Evolutionary conservation across 2,329 filamentous ascomycete species (phyloP), one percentile per base, ranked within the genome.

Genomic region (Xylogone sp.): DNA sequence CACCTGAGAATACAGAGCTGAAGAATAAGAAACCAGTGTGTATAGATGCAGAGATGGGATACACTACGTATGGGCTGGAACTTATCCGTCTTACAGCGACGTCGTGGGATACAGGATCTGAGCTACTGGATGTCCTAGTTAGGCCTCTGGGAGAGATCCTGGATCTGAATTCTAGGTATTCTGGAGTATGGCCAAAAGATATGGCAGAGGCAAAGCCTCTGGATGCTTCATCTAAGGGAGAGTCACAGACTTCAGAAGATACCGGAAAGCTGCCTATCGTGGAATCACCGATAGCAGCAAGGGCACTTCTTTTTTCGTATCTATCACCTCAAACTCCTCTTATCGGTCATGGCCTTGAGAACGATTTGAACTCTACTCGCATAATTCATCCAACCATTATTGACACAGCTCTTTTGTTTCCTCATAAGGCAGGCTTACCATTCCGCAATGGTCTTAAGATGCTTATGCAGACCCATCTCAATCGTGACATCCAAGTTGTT

Each of bases 1-100:
- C 94, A 0, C 92, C 92, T 0, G 70, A 76, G 12, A 91, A 90
- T 58, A 67, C 73, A 1, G 61, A 70, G 2, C 75, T 73, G 1
- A 71, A 75, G 0, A 62, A 68, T 1, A 72, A 78, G 48, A 80
- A 81, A 31, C 89, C 87, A 2, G 83, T 97, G 10, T 87, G 84
- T 57, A 93, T 99, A 62, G 94, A 99, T 67, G 97, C 94, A 63
- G 94, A 99, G 66, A 99, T 99, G 94, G 90, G 89, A 3, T 97
- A 96, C 65, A 99, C 95, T 0, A 88, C 89, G 1, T 70, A 87
- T 46, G 94, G 95, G 0, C 74, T 97, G 57, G 94, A 99, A 68
- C 78, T 99, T 18, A 86, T 97, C 51, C 89, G 94, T 8, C 70
- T 99, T 2, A 97, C 94, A 0, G 92, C 89, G 4, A 86, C 93